phyloP scores from a whole-genome alignment of 140 eudicot species.

The Flaveria floridana region DNA sequence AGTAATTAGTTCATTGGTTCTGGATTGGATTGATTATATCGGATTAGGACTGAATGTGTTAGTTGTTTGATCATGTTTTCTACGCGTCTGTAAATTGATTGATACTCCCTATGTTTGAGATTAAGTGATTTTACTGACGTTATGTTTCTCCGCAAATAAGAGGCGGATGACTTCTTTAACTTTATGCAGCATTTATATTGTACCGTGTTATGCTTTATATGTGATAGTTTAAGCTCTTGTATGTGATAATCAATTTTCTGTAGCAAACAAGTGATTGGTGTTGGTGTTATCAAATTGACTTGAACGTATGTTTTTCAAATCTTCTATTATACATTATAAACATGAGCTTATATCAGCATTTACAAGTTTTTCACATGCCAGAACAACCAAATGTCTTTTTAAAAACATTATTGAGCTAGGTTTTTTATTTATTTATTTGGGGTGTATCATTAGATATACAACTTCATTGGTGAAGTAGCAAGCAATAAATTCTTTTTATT shows the following conservation, averaged over 20 bases:
- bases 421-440: slow-evolving; percentile 10
- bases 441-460: not conserved
- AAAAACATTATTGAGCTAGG: not conserved
- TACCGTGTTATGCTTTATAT: not conserved
- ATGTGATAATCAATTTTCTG: not conserved
- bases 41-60: slow-evolving; percentile 14
- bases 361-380: slow-evolving; percentile 3
- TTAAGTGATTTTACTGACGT: not conserved
- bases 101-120: not conserved
- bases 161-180: not conserved
- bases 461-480: slow-evolving; percentile 7
- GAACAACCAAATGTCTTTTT: slow-evolving; percentile 10
- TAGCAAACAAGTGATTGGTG: slow-evolving; percentile 17
- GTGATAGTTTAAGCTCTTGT: not conserved
- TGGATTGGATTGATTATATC: not conserved
- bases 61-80: slow-evolving; percentile 4
- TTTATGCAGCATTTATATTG: not conserved
- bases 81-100: not conserved
- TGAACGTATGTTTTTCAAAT: slow-evolving; percentile 8
- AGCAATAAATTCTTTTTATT: slow-evolving; percentile 15
- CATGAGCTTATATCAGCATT: not conserved
- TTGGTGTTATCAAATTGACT: not conserved
- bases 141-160: not conserved
- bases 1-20: slow-evolving; percentile 5
- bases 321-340: not conserved